phyloP scores from a whole-genome alignment of 164 flowering plant genomes.

The Nelumbo lutea region DNA sequence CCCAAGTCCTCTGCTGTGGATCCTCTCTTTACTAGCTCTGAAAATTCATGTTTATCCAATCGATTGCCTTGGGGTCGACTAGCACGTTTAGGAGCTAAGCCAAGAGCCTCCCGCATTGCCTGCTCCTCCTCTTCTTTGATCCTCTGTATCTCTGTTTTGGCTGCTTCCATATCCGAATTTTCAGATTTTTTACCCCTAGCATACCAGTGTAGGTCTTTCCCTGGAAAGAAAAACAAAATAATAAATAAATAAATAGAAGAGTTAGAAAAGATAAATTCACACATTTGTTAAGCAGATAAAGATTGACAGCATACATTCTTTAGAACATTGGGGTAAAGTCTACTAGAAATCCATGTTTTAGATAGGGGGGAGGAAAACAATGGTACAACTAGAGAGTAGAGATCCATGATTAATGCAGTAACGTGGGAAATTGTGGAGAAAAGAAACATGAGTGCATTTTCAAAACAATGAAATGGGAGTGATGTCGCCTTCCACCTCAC shows the following conservation, averaged over 20 bases:
- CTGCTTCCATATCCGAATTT: constrained; percentile 47
- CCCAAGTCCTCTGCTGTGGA: constrained; percentile 94
- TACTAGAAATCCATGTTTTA: no score
- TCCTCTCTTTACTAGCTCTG: constrained; percentile 85
- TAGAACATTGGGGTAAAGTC: no score
- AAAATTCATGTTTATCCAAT: constrained; percentile 86
- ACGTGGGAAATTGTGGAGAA: no score
- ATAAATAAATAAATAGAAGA: background rate
- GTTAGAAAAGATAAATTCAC: no score
- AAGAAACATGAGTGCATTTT: no score
- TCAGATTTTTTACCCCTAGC: constrained; percentile 55
- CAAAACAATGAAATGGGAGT: no score
- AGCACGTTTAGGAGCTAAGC: constrained; percentile 86
- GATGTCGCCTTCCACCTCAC: no score
- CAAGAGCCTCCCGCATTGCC: constrained; percentile 95
- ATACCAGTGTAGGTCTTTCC: constrained; percentile 93
- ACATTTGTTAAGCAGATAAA: no score
- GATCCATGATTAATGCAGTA: no score
- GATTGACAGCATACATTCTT: no score
- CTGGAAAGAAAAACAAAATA: constrained; percentile 25
- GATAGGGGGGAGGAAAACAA: no score
- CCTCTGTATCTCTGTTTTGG: constrained; percentile 72
- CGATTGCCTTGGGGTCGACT: constrained; percentile 68
- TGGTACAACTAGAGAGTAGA: no score
- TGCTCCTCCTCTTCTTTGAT: constrained; percentile 94